These are phyloP conservation scores for Athelia psychrophila DNA, from an alignment of 1,284 basidiomycete genomes.

Conservation along the genomic window DNA sequence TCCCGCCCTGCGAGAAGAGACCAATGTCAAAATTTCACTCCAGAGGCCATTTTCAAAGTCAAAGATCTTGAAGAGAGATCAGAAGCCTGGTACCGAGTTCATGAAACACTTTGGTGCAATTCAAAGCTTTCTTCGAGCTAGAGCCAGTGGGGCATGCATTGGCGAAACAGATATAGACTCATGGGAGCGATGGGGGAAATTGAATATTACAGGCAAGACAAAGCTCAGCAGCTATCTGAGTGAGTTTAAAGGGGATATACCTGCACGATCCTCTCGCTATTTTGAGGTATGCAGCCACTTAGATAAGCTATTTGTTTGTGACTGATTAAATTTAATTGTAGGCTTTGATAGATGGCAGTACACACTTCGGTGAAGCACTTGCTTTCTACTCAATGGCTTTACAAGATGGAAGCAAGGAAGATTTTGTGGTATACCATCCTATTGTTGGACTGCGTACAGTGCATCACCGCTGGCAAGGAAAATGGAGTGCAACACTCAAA, in stretches of 20 bases:
- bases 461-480: not conserved
- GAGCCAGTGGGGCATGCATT: not conserved
- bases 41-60: not conserved
- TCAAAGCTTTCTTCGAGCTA: not conserved
- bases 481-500: not conserved
- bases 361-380: not conserved
- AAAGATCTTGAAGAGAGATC: not conserved
- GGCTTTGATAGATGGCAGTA: not conserved
- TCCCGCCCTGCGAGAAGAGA: not conserved
- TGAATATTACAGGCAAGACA: not conserved
- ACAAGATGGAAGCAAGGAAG: not conserved
- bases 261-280: not conserved
- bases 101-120: not conserved
- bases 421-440: not conserved
- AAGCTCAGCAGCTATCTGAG: not conserved
- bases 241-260: not conserved
- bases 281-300: not conserved
- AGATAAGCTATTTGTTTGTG: no score
- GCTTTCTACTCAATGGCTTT: not conserved
- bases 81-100: not conserved
- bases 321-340: no score
- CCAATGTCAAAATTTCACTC: not conserved
- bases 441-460: not conserved
- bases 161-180: not conserved
- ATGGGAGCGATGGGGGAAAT: slow-evolving; percentile 1